Evolutionary conservation across 108 stramenopile genomes (phyloP), one percentile per base, ranked within the genome.

Genomic region (Cyclotella atomus): DNA sequence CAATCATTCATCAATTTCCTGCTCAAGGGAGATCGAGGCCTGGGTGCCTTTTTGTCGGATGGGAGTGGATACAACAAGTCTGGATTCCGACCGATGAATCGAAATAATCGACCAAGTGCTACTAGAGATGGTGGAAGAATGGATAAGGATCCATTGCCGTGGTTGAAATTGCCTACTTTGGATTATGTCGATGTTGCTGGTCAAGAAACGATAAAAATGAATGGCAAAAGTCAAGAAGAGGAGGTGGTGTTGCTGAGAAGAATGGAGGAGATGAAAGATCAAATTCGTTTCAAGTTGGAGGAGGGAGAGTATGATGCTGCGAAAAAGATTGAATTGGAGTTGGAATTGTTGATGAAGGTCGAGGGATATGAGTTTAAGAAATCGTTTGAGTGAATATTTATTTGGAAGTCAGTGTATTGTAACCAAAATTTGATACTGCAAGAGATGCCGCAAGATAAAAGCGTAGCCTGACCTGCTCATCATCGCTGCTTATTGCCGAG

Each of bases 101-200:
- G n/a, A n/a, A n/a, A n/a, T n/a, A n/a, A n/a, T 52, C 65, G 71
- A 35, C 73, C 87, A 3, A 47, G 54, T 9, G 27, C 34, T 2
- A 55, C 50, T 30, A 1, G 24, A 5, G 61, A 38, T 8, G 0
- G 12, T 65, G 25, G 57, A 1, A 61, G 75, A 28, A 56, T 19
- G 20, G 8, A n/a, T 19, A n/a, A n/a, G n/a, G 90, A 91, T 84
- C 88, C 86, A n/a, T 53, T 91, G 50, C 91, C 88, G 1, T 92
- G 91, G 91, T 63, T 92, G 53, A 85, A 85, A 65, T 70, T 92
- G 47, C 91, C 91, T 15, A 44, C 76, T 25, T 76, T 92, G 30
- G 87, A 89, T 57, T 92, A 83, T 85, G 91, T 92, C 5, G 87
- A 92, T 68, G 91, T 92, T 19, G 88, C 88, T 14, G 91, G 91